Conservation (phyloP, 2,329 filamentous ascomycete genomes). For the Beauveria sp. region DNA sequence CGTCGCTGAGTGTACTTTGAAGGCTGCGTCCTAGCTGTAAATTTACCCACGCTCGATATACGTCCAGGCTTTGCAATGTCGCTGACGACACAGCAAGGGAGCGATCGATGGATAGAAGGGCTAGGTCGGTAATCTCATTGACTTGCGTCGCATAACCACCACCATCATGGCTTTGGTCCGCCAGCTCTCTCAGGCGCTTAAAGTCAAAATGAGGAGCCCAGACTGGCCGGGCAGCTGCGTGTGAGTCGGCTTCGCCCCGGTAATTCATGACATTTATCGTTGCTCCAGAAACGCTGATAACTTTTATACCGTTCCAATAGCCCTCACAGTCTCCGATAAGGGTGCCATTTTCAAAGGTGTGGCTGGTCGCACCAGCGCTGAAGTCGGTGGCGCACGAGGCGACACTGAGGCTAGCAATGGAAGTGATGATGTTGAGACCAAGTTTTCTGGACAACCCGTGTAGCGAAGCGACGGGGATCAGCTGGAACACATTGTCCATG, state of each 20-base stretch:
- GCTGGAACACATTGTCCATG: not conserved
- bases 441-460: not conserved
- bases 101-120: not conserved
- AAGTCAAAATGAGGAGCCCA: conserved; percentile 1
- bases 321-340: not conserved
- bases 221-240: not conserved
- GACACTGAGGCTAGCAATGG: not conserved
- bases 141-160: not conserved
- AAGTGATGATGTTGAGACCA: not conserved
- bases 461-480: not conserved
- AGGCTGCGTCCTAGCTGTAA: not conserved
- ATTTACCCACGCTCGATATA: not conserved
- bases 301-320: not conserved
- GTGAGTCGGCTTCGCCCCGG: not conserved
- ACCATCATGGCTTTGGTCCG: not conserved
- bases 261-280: not conserved
- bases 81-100: not conserved
- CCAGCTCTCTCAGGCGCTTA: not conserved
- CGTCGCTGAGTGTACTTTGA: not conserved
- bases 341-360: not conserved
- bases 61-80: not conserved
- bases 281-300: not conserved
- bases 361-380: not conserved
- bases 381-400: not conserved
- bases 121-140: not conserved